Conservation (phyloP, 495 filamentous ascomycete species). For the Hypoxylon subgilvum region DNA sequence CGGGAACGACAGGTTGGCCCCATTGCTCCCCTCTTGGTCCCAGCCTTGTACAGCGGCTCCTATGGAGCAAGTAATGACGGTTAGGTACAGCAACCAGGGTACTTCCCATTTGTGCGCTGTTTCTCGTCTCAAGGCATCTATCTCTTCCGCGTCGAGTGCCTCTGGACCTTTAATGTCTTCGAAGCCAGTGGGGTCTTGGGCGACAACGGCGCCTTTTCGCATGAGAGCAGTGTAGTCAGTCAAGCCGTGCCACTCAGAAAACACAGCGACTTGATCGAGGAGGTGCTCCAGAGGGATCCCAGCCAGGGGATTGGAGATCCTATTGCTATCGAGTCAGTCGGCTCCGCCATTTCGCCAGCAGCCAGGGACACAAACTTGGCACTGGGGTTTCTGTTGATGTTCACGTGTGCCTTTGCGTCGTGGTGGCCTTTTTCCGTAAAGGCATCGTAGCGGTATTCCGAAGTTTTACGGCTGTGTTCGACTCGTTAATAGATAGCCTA, state of each 20-base stretch:
- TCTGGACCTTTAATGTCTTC: constrained; percentile 52
- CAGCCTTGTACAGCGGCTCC: constrained; percentile 74
- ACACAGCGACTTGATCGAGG: constrained; percentile 62
- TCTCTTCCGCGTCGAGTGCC: constrained; percentile 63
- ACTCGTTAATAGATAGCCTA: neutral
- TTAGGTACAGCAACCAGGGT: constrained; percentile 68
- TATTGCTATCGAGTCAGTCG: constrained; percentile 8
- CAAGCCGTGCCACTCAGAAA: constrained; percentile 52
- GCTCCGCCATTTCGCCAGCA: neutral
- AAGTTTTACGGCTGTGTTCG: constrained; percentile 13
- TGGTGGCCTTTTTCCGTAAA: constrained; percentile 31
- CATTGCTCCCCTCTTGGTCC: constrained; percentile 79
- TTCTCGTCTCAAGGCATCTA: constrained; percentile 61
- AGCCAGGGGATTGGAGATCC: constrained; percentile 68
- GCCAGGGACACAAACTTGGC: constrained; percentile 49
- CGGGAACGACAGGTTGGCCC: constrained; percentile 70
- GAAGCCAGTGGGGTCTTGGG: constrained; percentile 63
- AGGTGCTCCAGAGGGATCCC: constrained; percentile 58
- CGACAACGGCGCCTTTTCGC: constrained; percentile 68
- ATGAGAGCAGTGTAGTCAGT: constrained; percentile 56
- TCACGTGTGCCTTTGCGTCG: constrained; percentile 46
- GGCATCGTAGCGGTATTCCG: constrained; percentile 17
- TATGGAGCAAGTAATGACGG: constrained; percentile 72
- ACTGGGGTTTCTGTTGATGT: constrained; percentile 58
- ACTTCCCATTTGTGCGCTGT: constrained; percentile 68